Percentiles rank a stretch among this genome's conserved stretches.
phyloP scores from a whole-genome alignment of 2,329 filamentous ascomycete genomes.

The Trichoderma sp. region DNA sequence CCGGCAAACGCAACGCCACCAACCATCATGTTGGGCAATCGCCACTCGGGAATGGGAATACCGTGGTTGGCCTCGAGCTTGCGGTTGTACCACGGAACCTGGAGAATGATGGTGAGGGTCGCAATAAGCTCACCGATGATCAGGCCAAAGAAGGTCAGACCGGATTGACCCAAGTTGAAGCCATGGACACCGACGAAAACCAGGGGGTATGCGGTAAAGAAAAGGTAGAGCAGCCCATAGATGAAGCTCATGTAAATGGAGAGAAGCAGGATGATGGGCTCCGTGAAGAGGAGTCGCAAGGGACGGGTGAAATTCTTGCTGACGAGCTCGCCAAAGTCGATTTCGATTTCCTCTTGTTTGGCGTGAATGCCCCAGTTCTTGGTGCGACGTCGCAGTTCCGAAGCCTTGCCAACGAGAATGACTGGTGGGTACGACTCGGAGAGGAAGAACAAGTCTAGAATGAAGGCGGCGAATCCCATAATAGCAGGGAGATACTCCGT shows the following conservation, averaged over 20 bases:
- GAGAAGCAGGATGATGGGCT: constrained; percentile 67
- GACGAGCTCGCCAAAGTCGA: constrained; percentile 62
- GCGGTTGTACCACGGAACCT: constrained; percentile 65
- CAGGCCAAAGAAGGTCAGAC: constrained; percentile 85
- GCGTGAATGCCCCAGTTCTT: constrained; percentile 70
- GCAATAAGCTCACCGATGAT: constrained; percentile 69
- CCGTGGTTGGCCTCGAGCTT: constrained; percentile 68
- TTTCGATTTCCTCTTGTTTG: constrained; percentile 69
- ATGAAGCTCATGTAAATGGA: constrained; percentile 74
- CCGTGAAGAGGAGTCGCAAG: constrained; percentile 62
- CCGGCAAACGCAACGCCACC: constrained; percentile 59
- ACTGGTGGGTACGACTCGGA: constrained; percentile 69
- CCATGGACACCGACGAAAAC: constrained; percentile 73
- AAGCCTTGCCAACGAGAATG: constrained; percentile 60
- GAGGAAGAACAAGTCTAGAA: constrained; percentile 60
- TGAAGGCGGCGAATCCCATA: constrained; percentile 61
- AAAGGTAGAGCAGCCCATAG: constrained; percentile 78
- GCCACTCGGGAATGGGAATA: constrained; percentile 64
- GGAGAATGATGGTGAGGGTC: constrained; percentile 60
- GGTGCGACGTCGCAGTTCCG: constrained; percentile 60
- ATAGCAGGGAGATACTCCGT: constrained; percentile 63
- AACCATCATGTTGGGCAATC: constrained; percentile 59
- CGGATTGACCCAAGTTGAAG: constrained; percentile 67
- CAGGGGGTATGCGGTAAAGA: constrained; percentile 80
- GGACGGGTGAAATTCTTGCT: constrained; percentile 67